Percentiles rank a stretch among this genome's conserved stretches.
These are phyloP conservation scores for Daldinia sp. DNA, from an alignment of 2,329 filamentous ascomycete genomes.

Conservation along the genomic window DNA sequence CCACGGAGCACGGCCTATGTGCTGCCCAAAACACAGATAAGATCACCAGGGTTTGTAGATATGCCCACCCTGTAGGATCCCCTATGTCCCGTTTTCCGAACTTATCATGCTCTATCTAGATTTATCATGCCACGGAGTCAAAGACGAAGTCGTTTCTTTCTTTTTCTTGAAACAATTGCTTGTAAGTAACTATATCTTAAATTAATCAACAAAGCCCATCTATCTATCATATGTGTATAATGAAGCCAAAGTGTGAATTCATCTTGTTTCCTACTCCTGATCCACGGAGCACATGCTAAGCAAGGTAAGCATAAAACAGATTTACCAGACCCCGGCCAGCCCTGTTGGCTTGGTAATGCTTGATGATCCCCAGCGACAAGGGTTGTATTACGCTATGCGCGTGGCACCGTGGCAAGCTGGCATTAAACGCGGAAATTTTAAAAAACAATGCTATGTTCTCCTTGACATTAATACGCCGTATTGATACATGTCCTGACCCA, in stretches of 20 bases:
- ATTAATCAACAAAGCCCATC: not conserved
- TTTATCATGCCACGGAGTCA: not conserved
- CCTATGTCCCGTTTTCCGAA: not conserved
- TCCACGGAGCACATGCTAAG: not conserved
- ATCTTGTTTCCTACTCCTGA: not conserved
- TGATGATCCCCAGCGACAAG: not conserved
- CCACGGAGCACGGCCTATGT: slow-evolving; percentile 35
- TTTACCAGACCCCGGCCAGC: slow-evolving; percentile 1
- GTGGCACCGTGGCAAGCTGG: not conserved
- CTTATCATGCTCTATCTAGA: not conserved
- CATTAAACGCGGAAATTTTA: slow-evolving; percentile 9
- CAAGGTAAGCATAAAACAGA: not conserved
- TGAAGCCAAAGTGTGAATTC: not conserved
- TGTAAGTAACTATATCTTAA: not conserved
- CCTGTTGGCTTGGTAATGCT: slow-evolving; percentile 10
- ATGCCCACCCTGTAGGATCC: slow-evolving; percentile 7
- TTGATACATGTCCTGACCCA: slow-evolving; percentile 4
- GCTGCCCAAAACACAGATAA: slow-evolving; percentile 40
- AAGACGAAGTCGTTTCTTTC: not conserved
- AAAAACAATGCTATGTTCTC: not conserved
- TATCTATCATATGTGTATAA: not conserved
- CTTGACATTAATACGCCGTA: slow-evolving; percentile 2
- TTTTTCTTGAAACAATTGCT: not conserved
- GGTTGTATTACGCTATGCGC: slow-evolving; percentile 3
- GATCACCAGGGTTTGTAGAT: slow-evolving; percentile 6